Evolutionary conservation across 768 basidiomycete species (phyloP), one percentile per base, ranked within the genome.

Genomic region (Russula sp.): DNA sequence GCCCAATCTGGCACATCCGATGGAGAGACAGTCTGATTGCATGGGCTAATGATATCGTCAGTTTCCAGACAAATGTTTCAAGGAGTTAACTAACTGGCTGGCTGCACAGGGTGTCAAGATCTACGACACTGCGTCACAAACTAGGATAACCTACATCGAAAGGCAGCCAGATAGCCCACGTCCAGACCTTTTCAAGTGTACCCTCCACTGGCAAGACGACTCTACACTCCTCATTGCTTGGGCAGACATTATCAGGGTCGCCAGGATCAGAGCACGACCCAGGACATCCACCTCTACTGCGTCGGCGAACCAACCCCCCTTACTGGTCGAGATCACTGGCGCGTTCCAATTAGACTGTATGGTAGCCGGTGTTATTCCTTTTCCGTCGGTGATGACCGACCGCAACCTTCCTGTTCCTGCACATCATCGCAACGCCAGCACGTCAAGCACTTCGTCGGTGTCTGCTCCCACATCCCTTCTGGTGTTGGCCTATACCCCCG

Each of bases 281-380:
- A 78, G 80, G 16, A 74, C 77, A 0, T 73, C 76, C 18, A 69
- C 74, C 34, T 74, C 78, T n/a, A 73, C 80, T 5, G 70, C 79
- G 3, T 71, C 78, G 0, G 75, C 80, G 1, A 81, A 79, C 62
- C 74, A 79, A 9, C 80, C 86, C 0, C 84, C 86, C 9, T 80
- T 87, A 61, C 73, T 84, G 44, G 91, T 92, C 57, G 96, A 98
- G 70, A 89, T 98, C 67, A 93, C 91, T 0, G 90, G 90, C 2
- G 87, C 91, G 45, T 93, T 98, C 74, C 88, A 94, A 70, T 78
- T 98, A 51, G 97, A 98, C 73, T 94, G 91, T 72, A 95, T 97
- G 92, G 84, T 98, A 45, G 84, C 94, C 1, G 95, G 95, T 22
- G 85, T 99, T 60, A 83, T 88, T 3, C 89, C 91, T 6, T 91